Conservation (phyloP, 2,329 filamentous ascomycete genomes). For the Tolypocladium inflatum region DNA sequence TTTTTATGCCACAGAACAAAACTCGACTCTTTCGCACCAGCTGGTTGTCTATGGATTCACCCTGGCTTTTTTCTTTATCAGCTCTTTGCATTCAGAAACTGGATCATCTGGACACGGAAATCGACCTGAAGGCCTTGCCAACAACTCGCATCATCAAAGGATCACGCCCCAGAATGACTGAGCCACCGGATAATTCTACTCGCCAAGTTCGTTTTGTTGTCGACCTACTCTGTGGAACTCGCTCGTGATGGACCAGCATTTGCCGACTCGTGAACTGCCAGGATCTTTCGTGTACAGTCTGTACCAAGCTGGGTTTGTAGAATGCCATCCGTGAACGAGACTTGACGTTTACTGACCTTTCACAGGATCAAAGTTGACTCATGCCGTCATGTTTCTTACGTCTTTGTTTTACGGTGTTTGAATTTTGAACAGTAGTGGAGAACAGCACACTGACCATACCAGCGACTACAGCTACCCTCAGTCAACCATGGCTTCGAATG, state of each 20-base stretch:
- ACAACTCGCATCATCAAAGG: too few species aligned
- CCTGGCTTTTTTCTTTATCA: neutral
- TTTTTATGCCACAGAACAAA: neutral
- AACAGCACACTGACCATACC: slow-evolving; percentile 47
- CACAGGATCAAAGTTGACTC: slow-evolving; percentile 50
- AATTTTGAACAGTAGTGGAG: slow-evolving; percentile 24
- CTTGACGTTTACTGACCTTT: slow-evolving; percentile 9
- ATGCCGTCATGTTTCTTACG: slow-evolving; percentile 25
- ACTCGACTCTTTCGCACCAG: neutral
- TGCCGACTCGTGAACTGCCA: neutral
- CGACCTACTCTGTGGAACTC: neutral
- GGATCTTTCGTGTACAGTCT: slow-evolving; percentile 1
- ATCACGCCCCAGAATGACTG: neutral
- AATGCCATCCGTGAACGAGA: slow-evolving; percentile 7
- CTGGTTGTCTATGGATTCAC: neutral
- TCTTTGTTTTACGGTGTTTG: slow-evolving; percentile 15
- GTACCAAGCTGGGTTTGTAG: slow-evolving; percentile 15
- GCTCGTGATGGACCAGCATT: neutral
- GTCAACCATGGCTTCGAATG: slow-evolving; percentile 38
- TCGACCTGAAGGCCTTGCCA: neutral
- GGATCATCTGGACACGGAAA: neutral
- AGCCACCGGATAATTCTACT: neutral
- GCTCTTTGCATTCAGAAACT: neutral
- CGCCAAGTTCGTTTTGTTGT: neutral
- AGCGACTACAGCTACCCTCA: slow-evolving; percentile 49